Evolutionary conservation across 116 monocot genomes (phyloP).

Genomic region (Zostera marina): DNA sequence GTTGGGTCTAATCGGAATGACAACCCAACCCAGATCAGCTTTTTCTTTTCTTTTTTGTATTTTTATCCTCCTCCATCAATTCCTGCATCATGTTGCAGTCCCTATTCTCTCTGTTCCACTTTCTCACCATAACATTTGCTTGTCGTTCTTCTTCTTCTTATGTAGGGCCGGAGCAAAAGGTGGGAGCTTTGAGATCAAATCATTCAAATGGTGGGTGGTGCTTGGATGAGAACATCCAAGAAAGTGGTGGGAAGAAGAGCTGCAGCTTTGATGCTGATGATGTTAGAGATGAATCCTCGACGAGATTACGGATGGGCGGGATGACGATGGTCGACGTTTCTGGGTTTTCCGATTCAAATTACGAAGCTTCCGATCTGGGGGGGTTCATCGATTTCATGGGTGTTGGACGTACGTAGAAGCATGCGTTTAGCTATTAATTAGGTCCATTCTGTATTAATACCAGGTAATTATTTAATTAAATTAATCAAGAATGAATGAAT

Average conservation of each 20-base stretch:
- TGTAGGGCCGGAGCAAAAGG: conserved; percentile 14
- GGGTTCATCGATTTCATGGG: conserved; percentile 8
- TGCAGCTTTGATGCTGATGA: too few relatives aligned
- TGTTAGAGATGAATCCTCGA: conserved; percentile 2
- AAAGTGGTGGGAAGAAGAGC: too few relatives aligned
- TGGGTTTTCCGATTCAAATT: conserved; percentile 21
- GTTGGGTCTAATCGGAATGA: conserved; percentile 5
- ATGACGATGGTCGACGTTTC: conserved; percentile 8
- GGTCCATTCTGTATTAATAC: conserved; percentile 1
- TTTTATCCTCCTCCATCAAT: background rate
- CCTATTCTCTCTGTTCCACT: too few relatives aligned
- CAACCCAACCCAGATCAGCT: background rate
- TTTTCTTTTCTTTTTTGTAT: background rate
- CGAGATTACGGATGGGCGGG: conserved; percentile 4
- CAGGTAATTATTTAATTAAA: too few relatives aligned
- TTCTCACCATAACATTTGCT: too few relatives aligned
- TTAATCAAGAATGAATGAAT: too few relatives aligned
- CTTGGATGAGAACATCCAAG: too few relatives aligned
- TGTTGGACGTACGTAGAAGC: too few relatives aligned
- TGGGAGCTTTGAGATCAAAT: conserved; percentile 1
- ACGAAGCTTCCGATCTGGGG: conserved; percentile 25
- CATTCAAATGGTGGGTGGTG: too few relatives aligned
- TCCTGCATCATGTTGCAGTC: too few relatives aligned
- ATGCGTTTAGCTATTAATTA: conserved; percentile 1
- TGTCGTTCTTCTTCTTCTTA: background rate